Evolutionary conservation across 169 alveolate species (phyloP).

Genomic region (Neospora caninum): DNA sequence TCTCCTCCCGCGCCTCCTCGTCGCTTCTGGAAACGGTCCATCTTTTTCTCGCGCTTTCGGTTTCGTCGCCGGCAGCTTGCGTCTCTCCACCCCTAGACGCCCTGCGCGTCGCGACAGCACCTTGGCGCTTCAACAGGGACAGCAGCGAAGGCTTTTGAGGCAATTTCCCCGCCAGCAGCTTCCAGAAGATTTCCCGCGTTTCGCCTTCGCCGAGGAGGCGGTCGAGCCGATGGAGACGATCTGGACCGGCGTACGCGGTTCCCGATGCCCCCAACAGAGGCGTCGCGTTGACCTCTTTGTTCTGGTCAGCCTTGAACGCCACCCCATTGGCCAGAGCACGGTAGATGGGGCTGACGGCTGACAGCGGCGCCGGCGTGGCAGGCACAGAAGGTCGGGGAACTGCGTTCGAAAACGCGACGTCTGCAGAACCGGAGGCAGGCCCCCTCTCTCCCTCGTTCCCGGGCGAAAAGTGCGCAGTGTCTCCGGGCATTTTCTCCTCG

Average conservation of each 20-base stretch:
- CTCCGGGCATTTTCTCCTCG: not conserved
- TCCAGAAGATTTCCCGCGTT: not conserved
- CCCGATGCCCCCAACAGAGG: constrained; percentile 18
- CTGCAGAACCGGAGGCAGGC: not conserved
- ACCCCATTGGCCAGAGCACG: not conserved
- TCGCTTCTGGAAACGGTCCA: not conserved
- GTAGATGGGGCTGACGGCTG: not conserved
- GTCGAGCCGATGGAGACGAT: constrained; percentile 38
- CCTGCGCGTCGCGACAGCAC: not conserved
- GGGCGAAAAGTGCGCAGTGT: not conserved
- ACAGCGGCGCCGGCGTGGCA: not conserved
- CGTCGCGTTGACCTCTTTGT: not conserved
- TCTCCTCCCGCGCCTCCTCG: not conserved
- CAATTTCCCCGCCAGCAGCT: not conserved
- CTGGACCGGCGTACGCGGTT: not conserved
- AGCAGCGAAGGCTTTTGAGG: constrained; percentile 17
- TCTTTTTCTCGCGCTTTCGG: not conserved
- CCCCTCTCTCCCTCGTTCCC: not conserved
- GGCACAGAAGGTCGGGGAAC: not conserved
- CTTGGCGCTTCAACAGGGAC: not conserved
- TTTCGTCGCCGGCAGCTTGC: not conserved
- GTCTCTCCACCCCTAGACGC: not conserved
- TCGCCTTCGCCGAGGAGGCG: not conserved
- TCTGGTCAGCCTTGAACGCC: not conserved
- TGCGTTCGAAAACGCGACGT: no score